Conservation (phyloP, 2,329 filamentous ascomycete genomes). For the Colletotrichum sojae region DNA sequence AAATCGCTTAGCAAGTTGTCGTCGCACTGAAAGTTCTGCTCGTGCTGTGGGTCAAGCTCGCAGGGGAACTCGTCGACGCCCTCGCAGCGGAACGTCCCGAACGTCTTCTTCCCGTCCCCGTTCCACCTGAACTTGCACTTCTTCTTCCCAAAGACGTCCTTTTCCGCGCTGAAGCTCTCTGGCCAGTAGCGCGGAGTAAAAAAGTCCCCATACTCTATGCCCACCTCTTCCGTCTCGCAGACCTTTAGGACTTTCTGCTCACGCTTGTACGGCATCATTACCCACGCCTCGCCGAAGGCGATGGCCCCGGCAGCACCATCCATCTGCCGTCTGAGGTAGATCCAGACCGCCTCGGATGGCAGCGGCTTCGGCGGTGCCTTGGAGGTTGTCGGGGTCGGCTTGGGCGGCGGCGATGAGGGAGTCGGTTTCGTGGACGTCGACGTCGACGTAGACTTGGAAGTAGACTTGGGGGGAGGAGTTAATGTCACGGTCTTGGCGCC, state of each 20-base stretch:
- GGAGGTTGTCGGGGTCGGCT: not conserved
- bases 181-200: not conserved
- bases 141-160: conserved; percentile 1
- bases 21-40: not conserved
- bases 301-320: not conserved
- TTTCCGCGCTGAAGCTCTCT: not conserved
- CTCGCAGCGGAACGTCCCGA: not conserved
- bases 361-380: not conserved
- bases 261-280: not conserved
- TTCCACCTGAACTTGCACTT: not conserved
- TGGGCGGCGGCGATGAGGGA: not conserved
- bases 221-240: not conserved
- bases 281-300: not conserved
- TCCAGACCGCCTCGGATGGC: not conserved
- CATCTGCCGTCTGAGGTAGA: not conserved
- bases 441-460: not conserved
- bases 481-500: not conserved
- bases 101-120: not conserved
- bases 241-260: not conserved
- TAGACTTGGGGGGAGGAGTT: not conserved
- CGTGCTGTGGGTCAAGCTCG: not conserved
- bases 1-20: not conserved
- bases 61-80: not conserved
- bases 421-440: not conserved
- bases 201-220: not conserved